Evolutionary conservation across 1,139 yeast genomes (phyloP), one percentile per base, ranked within the genome.

Genomic region (Hemisphaericaspora subhashii): DNA sequence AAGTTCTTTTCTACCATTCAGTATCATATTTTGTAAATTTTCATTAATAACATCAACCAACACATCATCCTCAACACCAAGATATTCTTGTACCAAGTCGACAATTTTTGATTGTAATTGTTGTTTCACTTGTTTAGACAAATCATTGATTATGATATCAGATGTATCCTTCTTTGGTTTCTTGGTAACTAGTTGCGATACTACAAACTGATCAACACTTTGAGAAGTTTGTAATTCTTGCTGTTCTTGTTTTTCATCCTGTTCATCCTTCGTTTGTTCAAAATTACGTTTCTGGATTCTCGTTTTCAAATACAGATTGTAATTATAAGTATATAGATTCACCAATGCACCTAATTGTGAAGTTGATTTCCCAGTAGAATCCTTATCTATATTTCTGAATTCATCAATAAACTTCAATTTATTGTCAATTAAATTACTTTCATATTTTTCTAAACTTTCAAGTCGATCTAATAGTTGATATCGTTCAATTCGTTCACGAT

Each of bases 21-120:
- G 53, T 38, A 60, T 60, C 28, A 66, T 57, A 3, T 54, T 59
- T 17, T 57, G 48, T 7, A 78, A 53, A 39, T 68, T 64, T 18
- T 64, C 64, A 34, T 61, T 52, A 12, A 79, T 64, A 32, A 71
- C 74, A 6, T 68, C 67, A 6, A 69, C 58, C 45, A 79, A 62
- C 21, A 74, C 71, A 5, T 73, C 77, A 46, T 79, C 86, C 39
- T 60, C 56, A 23, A 75, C 62, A 0, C 84, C 85, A 37, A 79
- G 55, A 42, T 66, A 75, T 43, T 76, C 80, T 42, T 72, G 80
- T 24, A 79, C 59, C 40, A 76, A 61, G 3, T 55, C 59, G 13
- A 60, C 64, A 15, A 79, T 61, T 46, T 68, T 69, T 1, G 50
- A 46, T 18, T 58, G 60, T 18, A 75, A 48, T 3, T 44, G 45